These are phyloP conservation scores for Tremellales sp. DNA, from an alignment of 1,284 basidiomycete genomes.

Conservation along the genomic window DNA sequence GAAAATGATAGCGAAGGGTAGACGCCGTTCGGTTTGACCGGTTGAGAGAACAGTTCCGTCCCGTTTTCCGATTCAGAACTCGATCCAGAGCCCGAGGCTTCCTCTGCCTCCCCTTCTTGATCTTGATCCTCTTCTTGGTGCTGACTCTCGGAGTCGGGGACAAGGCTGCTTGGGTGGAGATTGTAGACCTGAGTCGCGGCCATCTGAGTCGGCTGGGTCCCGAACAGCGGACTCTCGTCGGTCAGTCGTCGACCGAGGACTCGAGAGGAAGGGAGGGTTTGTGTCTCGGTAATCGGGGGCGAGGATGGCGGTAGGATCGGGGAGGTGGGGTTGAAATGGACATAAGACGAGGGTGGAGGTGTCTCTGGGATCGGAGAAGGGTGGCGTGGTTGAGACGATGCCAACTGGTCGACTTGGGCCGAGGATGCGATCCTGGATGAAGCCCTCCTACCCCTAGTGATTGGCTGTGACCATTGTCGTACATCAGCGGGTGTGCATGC, in stretches of 20 bases:
- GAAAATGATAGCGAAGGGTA: conserved; percentile 1
- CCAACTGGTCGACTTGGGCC: too few species aligned
- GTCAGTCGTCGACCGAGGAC: background rate
- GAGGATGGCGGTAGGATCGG: conserved; percentile 16
- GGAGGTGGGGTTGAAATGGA: background rate
- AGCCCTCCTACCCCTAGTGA: too few species aligned
- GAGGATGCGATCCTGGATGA: too few species aligned
- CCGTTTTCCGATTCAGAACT: too few species aligned
- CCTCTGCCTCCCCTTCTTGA: background rate
- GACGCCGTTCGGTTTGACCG: background rate
- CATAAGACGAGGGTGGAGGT: too few species aligned
- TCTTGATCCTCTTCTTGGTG: conserved; percentile 3
- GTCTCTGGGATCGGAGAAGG: background rate
- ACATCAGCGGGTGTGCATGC: too few species aligned
- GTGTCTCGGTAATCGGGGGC: background rate
- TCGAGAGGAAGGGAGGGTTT: background rate
- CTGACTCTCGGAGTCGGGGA: conserved; percentile 17
- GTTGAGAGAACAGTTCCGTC: background rate
- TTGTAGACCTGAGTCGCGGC: conserved; percentile 29
- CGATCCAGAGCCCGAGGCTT: too few species aligned
- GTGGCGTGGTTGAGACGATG: background rate
- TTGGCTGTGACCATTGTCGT: too few species aligned
- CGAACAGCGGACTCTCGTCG: conserved; percentile 23
- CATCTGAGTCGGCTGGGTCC: conserved; percentile 25
- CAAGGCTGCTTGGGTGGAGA: conserved; percentile 17